Conservation (phyloP, 2,329 filamentous ascomycete species). For the Monilinia laxa region DNA sequence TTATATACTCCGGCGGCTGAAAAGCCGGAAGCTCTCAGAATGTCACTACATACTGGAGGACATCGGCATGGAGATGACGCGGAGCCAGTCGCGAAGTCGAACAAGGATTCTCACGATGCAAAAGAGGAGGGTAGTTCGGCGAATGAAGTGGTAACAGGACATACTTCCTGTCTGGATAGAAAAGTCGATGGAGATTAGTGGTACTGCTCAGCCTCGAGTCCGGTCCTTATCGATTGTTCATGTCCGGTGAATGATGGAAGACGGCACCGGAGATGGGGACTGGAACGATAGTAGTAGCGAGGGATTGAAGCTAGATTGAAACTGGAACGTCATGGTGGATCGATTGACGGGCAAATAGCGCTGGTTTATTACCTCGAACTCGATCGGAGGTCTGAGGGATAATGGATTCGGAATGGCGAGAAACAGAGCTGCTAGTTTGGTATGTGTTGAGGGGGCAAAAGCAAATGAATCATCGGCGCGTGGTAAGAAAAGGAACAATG, state of each 20-base stretch:
- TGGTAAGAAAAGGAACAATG: not conserved
- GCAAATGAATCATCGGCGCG: not conserved
- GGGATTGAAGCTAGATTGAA: not conserved
- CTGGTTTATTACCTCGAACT: not conserved
- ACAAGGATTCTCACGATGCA: conserved; percentile 1
- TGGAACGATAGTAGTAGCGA: too few relatives aligned
- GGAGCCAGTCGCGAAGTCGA: not conserved
- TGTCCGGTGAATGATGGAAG: not conserved
- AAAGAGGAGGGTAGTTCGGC: not conserved
- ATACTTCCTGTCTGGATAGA: not conserved
- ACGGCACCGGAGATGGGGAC: not conserved
- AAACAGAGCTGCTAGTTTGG: not conserved
- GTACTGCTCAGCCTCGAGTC: not conserved
- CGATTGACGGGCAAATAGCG: not conserved
- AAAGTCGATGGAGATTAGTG: not conserved
- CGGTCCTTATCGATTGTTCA: not conserved
- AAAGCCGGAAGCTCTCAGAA: conserved; percentile 17
- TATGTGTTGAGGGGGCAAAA: not conserved
- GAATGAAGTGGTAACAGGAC: not conserved
- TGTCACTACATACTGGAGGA: conserved; percentile 19
- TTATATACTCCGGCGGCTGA: conserved; percentile 21
- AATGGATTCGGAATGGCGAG: not conserved
- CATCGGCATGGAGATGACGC: conserved; percentile 3
- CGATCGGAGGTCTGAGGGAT: not conserved
- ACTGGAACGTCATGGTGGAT: not conserved